phyloP scores from a whole-genome alignment of 257 asterid genomes.

The Solanum acaule region DNA sequence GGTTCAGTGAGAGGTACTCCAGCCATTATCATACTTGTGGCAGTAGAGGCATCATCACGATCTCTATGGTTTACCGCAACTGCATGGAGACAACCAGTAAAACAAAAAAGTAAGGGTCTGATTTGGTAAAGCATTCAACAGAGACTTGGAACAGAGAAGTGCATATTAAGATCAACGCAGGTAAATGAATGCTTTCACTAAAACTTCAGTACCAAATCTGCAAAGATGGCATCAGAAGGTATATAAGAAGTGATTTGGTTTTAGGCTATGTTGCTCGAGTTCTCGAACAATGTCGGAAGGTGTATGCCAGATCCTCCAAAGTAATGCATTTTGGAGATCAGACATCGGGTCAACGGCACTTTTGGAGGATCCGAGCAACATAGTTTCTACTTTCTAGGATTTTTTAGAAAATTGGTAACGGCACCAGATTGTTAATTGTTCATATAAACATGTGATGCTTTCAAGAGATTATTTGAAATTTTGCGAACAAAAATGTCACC shows the following conservation, averaged over 20 bases:
- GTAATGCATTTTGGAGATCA: background rate
- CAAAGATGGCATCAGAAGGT: background rate
- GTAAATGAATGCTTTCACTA: background rate
- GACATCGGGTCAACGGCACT: background rate
- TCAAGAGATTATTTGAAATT: background rate
- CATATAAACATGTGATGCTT: background rate
- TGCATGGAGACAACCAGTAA: conserved; percentile 23
- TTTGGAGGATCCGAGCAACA: background rate
- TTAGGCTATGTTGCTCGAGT: background rate
- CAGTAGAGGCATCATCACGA: conserved; percentile 27
- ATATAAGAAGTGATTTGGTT: background rate
- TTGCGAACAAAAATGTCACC: background rate
- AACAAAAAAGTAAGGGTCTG: background rate
- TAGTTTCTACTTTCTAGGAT: background rate
- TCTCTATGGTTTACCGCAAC: conserved; percentile 51
- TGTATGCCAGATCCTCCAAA: background rate
- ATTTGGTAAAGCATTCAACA: background rate
- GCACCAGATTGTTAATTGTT: background rate
- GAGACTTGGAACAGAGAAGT: background rate
- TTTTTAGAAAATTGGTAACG: background rate
- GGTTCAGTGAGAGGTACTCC: conserved; percentile 77
- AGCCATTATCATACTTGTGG: conserved; percentile 58
- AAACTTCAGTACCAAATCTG: background rate
- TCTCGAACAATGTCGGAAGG: background rate
- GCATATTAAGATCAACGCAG: background rate